Conservation (phyloP, 208 protist species). For the Crithidia brevicula region DNA sequence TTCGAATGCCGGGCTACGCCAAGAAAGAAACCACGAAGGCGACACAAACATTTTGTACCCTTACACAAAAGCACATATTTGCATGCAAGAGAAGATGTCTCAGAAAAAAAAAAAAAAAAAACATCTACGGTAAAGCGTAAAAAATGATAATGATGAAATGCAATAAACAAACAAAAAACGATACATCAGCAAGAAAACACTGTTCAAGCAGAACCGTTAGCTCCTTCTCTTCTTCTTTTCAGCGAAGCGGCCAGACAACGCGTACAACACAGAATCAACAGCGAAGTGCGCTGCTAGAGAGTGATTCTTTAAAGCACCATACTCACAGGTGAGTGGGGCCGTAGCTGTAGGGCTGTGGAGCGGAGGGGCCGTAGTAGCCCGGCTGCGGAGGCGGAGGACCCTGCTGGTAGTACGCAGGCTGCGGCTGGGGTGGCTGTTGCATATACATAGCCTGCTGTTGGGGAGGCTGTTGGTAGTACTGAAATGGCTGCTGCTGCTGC, state of each 20-base stretch:
- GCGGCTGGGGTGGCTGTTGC: constrained; percentile 6
- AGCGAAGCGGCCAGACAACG: too few species aligned
- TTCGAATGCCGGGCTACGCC: too few species aligned
- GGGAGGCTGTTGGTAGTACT: not conserved
- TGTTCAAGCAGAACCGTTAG: not conserved
- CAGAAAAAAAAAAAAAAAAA: not conserved
- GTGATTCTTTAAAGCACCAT: too few species aligned
- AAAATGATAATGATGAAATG: too few species aligned
- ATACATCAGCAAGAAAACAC: not conserved
- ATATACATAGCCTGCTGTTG: constrained; percentile 3
- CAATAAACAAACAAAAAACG: constrained; percentile 7
- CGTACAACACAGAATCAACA: too few species aligned
- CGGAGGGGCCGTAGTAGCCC: constrained; percentile 7
- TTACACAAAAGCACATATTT: too few species aligned
- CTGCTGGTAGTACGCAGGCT: constrained; percentile 16
- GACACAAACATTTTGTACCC: too few species aligned
- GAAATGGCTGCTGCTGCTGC: not conserved
- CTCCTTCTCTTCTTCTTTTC: too few species aligned
- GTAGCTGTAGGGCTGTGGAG: constrained; percentile 17
- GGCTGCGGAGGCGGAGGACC: constrained; percentile 1
- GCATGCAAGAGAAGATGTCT: constrained; percentile 3
- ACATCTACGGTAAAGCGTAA: too few species aligned
- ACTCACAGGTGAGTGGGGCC: not conserved
- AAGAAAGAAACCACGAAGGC: too few species aligned
- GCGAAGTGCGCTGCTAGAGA: too few species aligned